Evolutionary conservation across 495 filamentous ascomycete genomes (phyloP).

Genomic region (Penicillium pancosmium): DNA sequence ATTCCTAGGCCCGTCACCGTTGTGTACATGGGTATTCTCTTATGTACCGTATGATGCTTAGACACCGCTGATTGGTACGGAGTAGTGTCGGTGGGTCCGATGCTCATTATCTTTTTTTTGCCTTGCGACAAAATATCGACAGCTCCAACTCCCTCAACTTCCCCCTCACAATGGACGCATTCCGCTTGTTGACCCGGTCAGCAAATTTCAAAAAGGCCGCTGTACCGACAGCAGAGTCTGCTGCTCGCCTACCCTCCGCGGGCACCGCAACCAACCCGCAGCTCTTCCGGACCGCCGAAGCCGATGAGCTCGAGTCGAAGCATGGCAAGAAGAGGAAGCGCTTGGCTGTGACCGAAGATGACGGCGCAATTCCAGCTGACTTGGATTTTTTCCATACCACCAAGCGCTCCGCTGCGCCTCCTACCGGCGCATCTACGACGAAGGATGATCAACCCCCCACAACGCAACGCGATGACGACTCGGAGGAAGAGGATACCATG

Average conservation of each 20-base stretch:
- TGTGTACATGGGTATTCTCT: neutral
- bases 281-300: conserved; percentile 50
- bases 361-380: conserved; percentile 31
- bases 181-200: conserved; percentile 57
- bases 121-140: conserved; percentile 33
- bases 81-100: conserved; percentile 23
- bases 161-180: conserved; percentile 51
- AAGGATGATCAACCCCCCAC: conserved; percentile 22
- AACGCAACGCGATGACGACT: conserved; percentile 21
- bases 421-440: conserved; percentile 2
- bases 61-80: conserved; percentile 41
- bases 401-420: conserved; percentile 27
- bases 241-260: conserved; percentile 47
- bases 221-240: conserved; percentile 23
- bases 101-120: conserved; percentile 24
- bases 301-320: conserved; percentile 34
- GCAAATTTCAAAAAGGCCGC: conserved; percentile 50
- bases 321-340: conserved; percentile 46
- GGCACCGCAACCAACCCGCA: conserved; percentile 56
- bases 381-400: conserved; percentile 44
- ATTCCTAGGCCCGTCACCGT: neutral
- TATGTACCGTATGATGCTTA: neutral
- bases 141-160: conserved; percentile 4
- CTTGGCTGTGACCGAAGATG: conserved; percentile 19
- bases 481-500: conserved; percentile 39